phyloP scores from a whole-genome alignment of 305 asterid species.

The Fraxinus dipetala region DNA sequence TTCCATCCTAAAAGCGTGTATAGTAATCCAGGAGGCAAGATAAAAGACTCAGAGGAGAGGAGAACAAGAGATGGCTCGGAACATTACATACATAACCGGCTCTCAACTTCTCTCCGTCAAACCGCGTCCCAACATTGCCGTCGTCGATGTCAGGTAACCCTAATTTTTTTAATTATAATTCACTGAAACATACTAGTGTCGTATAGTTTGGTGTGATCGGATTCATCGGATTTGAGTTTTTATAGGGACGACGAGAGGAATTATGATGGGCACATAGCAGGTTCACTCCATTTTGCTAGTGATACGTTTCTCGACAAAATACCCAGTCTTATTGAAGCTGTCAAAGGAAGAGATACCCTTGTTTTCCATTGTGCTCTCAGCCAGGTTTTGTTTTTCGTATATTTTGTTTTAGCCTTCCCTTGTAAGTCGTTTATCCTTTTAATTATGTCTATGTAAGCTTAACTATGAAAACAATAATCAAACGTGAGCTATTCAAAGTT shows the following conservation, averaged over 20 bases:
- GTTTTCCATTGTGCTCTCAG: constrained; percentile 94
- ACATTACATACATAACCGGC: constrained; percentile 66
- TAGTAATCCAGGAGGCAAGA: not conserved
- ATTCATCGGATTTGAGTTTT: not conserved
- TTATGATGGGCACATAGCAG: constrained; percentile 84
- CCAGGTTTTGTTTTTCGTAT: constrained; percentile 50
- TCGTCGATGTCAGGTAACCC: constrained; percentile 75
- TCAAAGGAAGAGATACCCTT: constrained; percentile 76
- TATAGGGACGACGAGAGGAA: constrained; percentile 86
- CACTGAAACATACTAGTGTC: not conserved
- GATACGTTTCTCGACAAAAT: constrained; percentile 63
- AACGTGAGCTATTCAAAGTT: not conserved
- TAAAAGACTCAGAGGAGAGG: not conserved
- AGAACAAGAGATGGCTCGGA: constrained; percentile 47
- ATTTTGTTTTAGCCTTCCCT: not conserved
- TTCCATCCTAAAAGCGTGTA: not conserved
- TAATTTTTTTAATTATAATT: not conserved
- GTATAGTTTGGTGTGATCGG: not conserved
- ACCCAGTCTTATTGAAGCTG: constrained; percentile 61
- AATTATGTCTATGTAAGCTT: not conserved
- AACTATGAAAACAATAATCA: not conserved
- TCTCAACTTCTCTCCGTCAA: constrained; percentile 66
- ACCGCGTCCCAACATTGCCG: constrained; percentile 60
- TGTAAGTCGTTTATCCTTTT: not conserved
- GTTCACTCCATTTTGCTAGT: constrained; percentile 83